Base-by-base conservation (phyloP, 106 monocot genomes). In the Apostasia shenzhenica region DNA sequence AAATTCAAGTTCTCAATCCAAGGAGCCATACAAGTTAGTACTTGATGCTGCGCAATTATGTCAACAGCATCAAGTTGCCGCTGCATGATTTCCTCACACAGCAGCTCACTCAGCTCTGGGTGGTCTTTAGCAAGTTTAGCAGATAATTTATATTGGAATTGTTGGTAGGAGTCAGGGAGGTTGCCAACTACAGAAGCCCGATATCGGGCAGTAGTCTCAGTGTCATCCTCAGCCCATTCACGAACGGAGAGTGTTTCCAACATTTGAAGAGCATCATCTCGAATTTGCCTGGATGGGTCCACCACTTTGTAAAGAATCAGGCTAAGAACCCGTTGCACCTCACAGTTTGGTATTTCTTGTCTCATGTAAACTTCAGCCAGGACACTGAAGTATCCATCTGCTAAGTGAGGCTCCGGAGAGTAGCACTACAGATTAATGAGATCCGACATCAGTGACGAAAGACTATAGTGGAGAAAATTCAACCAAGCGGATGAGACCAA, bases 151-250 rank as follows among this genome's bases (percentile, higher is more conserved):
- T 99, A 99, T 48, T 99, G 99, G 70, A 99, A 99, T 71, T 99
- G 99, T 60, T 99, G 99, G 77, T 99, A 99, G 6, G 99, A 99
- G 69, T 99, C 99, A n/a, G 93, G 99, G 41, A 99, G 90, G 79
- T 99, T 90, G 47, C 99, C 99, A 9, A 99, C 93, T 6, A 99
- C 99, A 55, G 99, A 93, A 51, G 90, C 99, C 56, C 90, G 84
- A 67, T 99, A 99, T 12, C 69, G 90, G 38, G 86, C 81, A 14
- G 66, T 59, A 3, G 77, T 83, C 14, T 99, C 99, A 48, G 67
- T 65, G 52, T 99, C 93, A 69, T 92, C 92, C 67, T 90, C 93
- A 57, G 99, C 87, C 99, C 99, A 99, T 63, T 93, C 93, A 59
- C 99, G 93, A 40, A 83, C 79, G 65, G 99, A 99, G 50, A 99